Evolutionary conservation across 768 basidiomycete genomes (phyloP), one percentile per base, ranked within the genome.

Genomic region (Termitomyces sp.): DNA sequence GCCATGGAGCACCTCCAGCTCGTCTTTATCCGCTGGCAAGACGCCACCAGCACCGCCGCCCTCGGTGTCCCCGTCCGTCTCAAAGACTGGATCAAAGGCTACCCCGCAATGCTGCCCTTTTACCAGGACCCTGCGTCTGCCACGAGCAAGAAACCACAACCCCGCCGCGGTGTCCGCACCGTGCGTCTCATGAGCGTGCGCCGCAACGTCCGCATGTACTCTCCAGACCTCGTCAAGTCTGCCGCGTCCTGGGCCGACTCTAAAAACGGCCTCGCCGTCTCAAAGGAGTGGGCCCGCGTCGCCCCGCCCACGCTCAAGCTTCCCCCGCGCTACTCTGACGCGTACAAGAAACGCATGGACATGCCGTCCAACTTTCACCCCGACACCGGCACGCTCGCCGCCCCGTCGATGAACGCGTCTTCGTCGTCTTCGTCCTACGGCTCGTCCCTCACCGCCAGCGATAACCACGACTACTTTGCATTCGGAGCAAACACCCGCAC

Each of bases 1-100:
- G 96, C 95, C 1, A 90, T 90, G 64, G 96, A 99, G 68, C 96
- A 99, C 63, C 76, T 99, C 49, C 75, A 98, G n/a, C 81, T 98
- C 13, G 82, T 92, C 0, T 96, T 88, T 69, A 87, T 98, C 57
- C 85, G 95, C 31, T 90, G 86, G 77, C 87, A 92, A 64, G 85
- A 88, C 55, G 67, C 72, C 13, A 75, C 78, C 4, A 83, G 81
- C 56, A 79, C 83, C 4, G 75, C 83, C 4, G 75, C 84, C 8
- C 79, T 87, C 5, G 85, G 86, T 2, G 83, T 94, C 9, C 96
- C 95, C 2, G 82, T 84, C 14, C 84, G 91, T n/a, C 84, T 97
- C 60, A 88, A 90, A 65, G 87, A 91, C 63, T 95, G 93, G 92
- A 89, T 96, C 60, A 82, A 88, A 59, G 90, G 90, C 3, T 97